phyloP scores from a whole-genome alignment of 352 stramenopile species.

The Pythium myriotylum region DNA sequence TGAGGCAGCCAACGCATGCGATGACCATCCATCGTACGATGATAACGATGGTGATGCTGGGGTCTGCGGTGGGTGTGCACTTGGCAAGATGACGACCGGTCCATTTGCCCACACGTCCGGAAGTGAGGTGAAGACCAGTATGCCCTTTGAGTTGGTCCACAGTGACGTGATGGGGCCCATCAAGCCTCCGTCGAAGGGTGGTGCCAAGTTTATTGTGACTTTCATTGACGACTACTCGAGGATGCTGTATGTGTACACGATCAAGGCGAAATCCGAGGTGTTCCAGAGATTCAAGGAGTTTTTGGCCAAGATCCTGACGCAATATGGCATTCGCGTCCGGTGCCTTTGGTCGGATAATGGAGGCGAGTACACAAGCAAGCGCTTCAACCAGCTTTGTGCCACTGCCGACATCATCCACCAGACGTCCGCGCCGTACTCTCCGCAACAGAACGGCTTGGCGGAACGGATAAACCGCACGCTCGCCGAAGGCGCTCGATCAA shows the following conservation, averaged over 20 bases:
- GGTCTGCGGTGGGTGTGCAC: no score
- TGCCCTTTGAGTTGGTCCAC: slow-evolving; percentile 13
- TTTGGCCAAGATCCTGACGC: slow-evolving; percentile 3
- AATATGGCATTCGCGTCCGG: background rate
- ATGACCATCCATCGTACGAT: no score
- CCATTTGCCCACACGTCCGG: no score
- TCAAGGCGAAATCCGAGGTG: slow-evolving; percentile 20
- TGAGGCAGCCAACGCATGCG: no score
- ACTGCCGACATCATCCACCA: slow-evolving; percentile 6
- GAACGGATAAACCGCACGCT: slow-evolving; percentile 13
- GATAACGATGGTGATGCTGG: no score
- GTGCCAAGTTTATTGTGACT: slow-evolving; percentile 14
- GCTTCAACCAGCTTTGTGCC: slow-evolving; percentile 2
- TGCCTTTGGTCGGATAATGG: slow-evolving; percentile 12
- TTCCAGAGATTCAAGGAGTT: slow-evolving; percentile 22
- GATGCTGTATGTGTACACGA: slow-evolving; percentile 2
- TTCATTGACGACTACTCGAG: slow-evolving; percentile 26
- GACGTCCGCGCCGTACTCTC: slow-evolving; percentile 4
- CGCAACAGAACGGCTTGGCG: slow-evolving; percentile 15
- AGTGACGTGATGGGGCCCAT: slow-evolving; percentile 24
- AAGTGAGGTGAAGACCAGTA: no score
- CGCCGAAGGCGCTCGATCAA: no score
- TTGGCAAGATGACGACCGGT: no score
- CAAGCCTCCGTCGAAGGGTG: background rate
- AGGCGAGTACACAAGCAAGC: slow-evolving; percentile 15